phyloP scores from a whole-genome alignment of 169 alveolate genomes.

The Babesia bigemina region DNA sequence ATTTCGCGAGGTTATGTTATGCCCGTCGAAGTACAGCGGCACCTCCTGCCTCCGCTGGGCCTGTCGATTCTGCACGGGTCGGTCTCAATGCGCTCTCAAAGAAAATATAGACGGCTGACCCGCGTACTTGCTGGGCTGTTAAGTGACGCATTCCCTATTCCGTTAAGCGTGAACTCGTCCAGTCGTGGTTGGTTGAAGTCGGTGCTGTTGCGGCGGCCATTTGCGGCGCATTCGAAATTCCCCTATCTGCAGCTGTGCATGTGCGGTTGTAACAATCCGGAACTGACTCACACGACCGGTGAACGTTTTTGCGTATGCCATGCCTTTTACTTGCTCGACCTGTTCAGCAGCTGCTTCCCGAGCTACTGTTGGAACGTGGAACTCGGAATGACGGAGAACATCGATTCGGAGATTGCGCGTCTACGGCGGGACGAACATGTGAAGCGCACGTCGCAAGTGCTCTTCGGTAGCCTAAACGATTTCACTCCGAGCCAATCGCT shows the following conservation, averaged over 20 bases:
- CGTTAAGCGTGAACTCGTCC: not conserved
- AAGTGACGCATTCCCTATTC: not conserved
- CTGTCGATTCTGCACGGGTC: slow-evolving; percentile 15
- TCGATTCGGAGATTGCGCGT: slow-evolving; percentile 39
- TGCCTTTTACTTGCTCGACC: slow-evolving; percentile 31
- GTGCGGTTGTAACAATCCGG: slow-evolving; percentile 42
- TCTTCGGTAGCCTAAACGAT: slow-evolving; percentile 25
- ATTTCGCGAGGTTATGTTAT: not conserved
- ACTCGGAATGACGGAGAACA: not conserved
- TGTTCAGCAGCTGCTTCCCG: slow-evolving; percentile 44
- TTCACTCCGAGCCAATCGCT: not conserved
- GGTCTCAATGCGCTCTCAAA: not conserved
- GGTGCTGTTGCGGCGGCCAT: slow-evolving; percentile 14
- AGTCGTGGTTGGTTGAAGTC: slow-evolving; percentile 10
- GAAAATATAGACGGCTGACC: not conserved
- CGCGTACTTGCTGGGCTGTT: not conserved
- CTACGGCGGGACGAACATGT: slow-evolving; percentile 33
- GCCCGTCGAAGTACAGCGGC: slow-evolving; percentile 36
- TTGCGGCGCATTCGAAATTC: not conserved
- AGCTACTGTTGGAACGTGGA: not conserved
- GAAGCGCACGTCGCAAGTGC: slow-evolving; percentile 43
- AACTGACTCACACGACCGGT: not conserved
- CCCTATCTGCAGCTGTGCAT: slow-evolving; percentile 5
- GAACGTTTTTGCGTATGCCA: slow-evolving; percentile 24
- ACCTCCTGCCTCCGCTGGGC: slow-evolving; percentile 37